A percentile compares a stretch with the other conserved stretches of the same genome.
These are phyloP conservation scores for Phaffomyces thermotolerans DNA, from an alignment of 805 yeast species.

Conservation along the genomic window DNA sequence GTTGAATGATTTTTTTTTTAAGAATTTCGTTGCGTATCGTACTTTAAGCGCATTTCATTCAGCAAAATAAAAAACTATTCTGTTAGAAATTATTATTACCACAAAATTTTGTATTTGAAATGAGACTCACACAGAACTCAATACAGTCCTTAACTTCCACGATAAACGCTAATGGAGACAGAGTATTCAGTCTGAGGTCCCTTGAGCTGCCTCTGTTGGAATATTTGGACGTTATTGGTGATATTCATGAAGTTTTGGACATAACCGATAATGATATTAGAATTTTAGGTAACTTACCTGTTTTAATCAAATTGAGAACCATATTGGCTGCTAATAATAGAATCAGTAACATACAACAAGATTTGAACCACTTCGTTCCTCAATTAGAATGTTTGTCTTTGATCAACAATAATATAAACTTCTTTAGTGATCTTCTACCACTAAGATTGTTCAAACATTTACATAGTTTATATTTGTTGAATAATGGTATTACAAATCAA, in stretches of 20 bases:
- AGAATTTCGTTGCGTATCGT: background rate
- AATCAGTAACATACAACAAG: slow-evolving; percentile 36
- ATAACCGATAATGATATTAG: slow-evolving; percentile 68
- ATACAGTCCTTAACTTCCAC: slow-evolving; percentile 45
- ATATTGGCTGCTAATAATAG: slow-evolving; percentile 60
- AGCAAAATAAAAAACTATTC: background rate
- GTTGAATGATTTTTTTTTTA: background rate
- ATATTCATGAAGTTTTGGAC: slow-evolving; percentile 51
- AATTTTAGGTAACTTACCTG: slow-evolving; percentile 44
- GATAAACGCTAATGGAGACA: slow-evolving; percentile 33
- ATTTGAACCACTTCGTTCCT: slow-evolving; percentile 32
- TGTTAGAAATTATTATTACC: background rate
- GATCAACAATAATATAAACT: slow-evolving; percentile 41
- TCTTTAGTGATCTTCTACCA: slow-evolving; percentile 36
- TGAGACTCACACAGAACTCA: slow-evolving; percentile 51
- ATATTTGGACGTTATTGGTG: slow-evolving; percentile 34
- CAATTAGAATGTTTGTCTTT: slow-evolving; percentile 46
- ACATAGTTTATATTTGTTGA: slow-evolving; percentile 41
- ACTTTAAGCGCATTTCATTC: slow-evolving; percentile 1
- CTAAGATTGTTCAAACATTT: slow-evolving; percentile 36
- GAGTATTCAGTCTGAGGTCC: slow-evolving; percentile 35
- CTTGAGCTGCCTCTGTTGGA: slow-evolving; percentile 37
- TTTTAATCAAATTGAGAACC: slow-evolving; percentile 35
- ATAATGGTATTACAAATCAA: slow-evolving; percentile 47
- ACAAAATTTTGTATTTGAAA: too few relatives aligned